phyloP scores from a whole-genome alignment of 768 basidiomycete genomes.

The Naganishia onofrii region DNA sequence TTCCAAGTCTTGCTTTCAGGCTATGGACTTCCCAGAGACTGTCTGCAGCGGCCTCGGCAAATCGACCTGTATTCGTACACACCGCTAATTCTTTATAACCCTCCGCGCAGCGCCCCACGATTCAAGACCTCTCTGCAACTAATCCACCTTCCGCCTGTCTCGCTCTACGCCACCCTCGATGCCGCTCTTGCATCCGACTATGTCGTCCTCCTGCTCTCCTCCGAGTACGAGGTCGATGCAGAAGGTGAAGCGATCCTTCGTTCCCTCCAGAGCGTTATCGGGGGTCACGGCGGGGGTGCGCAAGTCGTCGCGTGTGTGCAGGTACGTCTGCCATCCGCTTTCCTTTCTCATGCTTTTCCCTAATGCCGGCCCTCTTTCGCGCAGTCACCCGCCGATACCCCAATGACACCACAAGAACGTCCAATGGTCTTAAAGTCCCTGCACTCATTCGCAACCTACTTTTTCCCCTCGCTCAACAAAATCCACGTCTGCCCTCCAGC shows the following conservation, averaged over 20 bases:
- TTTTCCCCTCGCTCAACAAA: slow-evolving; percentile 75
- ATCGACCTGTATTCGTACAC: too few relatives aligned
- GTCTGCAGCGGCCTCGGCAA: too few relatives aligned
- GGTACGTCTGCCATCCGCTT: slow-evolving; percentile 51
- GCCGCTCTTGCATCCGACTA: slow-evolving; percentile 87
- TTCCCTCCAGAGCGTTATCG: slow-evolving; percentile 76
- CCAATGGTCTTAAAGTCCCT: slow-evolving; percentile 76
- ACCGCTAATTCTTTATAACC: background rate
- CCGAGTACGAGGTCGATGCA: slow-evolving; percentile 72
- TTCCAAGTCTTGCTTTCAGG: too few relatives aligned
- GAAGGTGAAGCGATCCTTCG: slow-evolving; percentile 87
- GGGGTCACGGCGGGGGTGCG: slow-evolving; percentile 62
- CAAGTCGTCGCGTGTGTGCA: slow-evolving; percentile 71
- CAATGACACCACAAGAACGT: slow-evolving; percentile 59
- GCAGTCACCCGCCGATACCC: slow-evolving; percentile 39
- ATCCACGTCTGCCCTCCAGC: slow-evolving; percentile 56
- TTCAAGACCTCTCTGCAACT: slow-evolving; percentile 91
- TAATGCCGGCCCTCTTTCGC: background rate
- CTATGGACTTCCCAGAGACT: too few relatives aligned
- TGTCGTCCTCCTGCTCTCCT: slow-evolving; percentile 77
- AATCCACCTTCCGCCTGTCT: slow-evolving; percentile 68
- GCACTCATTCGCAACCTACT: slow-evolving; percentile 91
- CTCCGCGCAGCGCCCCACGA: slow-evolving; percentile 66
- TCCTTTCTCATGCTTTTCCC: background rate
- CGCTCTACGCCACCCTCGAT: slow-evolving; percentile 75